phyloP scores from a whole-genome alignment of 345 rosid species.

The Gossypium raimondii region DNA sequence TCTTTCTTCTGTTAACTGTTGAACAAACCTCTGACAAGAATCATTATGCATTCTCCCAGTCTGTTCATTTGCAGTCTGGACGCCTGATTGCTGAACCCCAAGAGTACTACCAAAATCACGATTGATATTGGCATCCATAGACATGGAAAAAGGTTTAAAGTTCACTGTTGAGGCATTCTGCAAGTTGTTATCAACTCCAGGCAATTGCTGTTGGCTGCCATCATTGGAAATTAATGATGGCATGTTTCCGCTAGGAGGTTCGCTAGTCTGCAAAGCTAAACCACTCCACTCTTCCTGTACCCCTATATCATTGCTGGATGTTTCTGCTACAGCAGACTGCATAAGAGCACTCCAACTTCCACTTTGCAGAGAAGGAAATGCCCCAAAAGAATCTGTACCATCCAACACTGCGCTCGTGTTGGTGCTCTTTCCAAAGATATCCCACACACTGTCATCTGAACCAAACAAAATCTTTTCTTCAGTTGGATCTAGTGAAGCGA shows the following conservation, averaged over 20 bases:
- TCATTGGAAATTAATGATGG: slow-evolving; percentile 23
- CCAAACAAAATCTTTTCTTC: slow-evolving; percentile 89
- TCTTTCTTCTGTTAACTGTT: slow-evolving; percentile 38
- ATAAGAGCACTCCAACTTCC: slow-evolving; percentile 99
- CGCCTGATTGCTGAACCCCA: slow-evolving; percentile 31
- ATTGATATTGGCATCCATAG: slow-evolving; percentile 24
- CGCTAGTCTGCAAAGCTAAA: slow-evolving; percentile 26
- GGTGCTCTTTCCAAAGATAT: slow-evolving; percentile 56
- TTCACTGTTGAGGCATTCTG: slow-evolving; percentile 25
- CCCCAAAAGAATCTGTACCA: slow-evolving; percentile 38
- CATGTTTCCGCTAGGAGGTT: slow-evolving; percentile 30
- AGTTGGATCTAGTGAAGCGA: slow-evolving; percentile 75
- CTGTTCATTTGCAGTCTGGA: slow-evolving; percentile 31
- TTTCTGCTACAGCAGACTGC: slow-evolving; percentile 97
- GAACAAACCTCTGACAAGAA: slow-evolving; percentile 34
- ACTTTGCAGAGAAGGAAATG: slow-evolving; percentile 72
- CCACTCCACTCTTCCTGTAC: slow-evolving; percentile 63
- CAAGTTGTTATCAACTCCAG: slow-evolving; percentile 36
- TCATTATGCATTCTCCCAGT: slow-evolving; percentile 38
- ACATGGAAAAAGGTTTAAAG: slow-evolving; percentile 24
- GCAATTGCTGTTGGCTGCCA: slow-evolving; percentile 33
- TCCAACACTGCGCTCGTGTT: slow-evolving; percentile 42
- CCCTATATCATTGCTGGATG: slow-evolving; percentile 52
- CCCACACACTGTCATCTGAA: slow-evolving; percentile 84
- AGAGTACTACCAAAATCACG: slow-evolving; percentile 17